A percentile compares a stretch with the other conserved stretches of the same genome.
These are phyloP conservation scores for Kingdonia uniflora DNA, from an alignment of 164 flowering plant genomes.

Conservation along the genomic window DNA sequence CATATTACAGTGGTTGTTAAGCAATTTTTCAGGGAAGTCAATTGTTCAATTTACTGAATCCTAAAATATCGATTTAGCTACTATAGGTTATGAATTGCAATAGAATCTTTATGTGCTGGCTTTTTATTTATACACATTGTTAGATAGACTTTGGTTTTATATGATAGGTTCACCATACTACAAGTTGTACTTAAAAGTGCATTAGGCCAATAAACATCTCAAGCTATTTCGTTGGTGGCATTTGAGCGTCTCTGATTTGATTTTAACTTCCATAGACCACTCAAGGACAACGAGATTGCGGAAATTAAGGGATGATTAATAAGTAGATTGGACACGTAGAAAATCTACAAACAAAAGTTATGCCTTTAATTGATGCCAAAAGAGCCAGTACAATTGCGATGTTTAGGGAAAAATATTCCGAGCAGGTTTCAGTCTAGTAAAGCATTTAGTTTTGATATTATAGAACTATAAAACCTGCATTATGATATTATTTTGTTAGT, in stretches of 20 bases:
- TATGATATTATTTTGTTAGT: conserved; percentile 6
- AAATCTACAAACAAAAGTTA: conserved; percentile 66
- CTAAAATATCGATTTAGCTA: too few species aligned
- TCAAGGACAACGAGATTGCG: conserved; percentile 50
- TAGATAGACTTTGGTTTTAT: too few species aligned
- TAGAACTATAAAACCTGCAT: background rate
- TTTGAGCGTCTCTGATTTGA: too few species aligned
- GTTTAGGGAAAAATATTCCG: conserved; percentile 98
- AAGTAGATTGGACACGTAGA: conserved; percentile 80
- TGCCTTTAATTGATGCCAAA: too few species aligned
- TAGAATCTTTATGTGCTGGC: too few species aligned
- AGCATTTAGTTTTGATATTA: background rate
- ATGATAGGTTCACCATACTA: too few species aligned
- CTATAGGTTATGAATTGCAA: too few species aligned
- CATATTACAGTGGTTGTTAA: too few species aligned
- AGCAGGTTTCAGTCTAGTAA: conserved; percentile 39
- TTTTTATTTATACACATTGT: too few species aligned
- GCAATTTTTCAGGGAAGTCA: too few species aligned
- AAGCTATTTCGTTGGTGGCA: conserved; percentile 92
- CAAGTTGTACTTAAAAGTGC: conserved; percentile 87
- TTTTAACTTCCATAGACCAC: too few species aligned
- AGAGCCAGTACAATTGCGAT: conserved; percentile 90
- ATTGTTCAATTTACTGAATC: too few species aligned
- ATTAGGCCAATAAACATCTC: conserved; percentile 80
- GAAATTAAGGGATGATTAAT: conserved; percentile 64